Base-by-base conservation (phyloP, 306 rosid genomes). In the Nissolia schottii region DNA sequence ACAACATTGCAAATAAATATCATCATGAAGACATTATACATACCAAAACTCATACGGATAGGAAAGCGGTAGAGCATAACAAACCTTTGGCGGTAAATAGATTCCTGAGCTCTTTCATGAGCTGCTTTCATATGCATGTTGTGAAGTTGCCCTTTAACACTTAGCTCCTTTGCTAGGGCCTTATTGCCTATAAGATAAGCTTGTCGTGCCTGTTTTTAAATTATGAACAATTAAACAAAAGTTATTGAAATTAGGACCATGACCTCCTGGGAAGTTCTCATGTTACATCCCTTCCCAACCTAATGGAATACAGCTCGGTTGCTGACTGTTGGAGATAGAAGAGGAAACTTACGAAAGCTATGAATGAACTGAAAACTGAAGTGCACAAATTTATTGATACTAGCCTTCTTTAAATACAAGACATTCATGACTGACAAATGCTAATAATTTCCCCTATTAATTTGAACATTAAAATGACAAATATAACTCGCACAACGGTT, bases 91-190 rank as follows among this genome's bases (percentile, higher is more conserved):
- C 91, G 88, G 76, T 89, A 91, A 59, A 91, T 89, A 41, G 97
- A 89, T 58, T 89, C 97, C 73, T 89, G 93, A 56, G 97, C 96
- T 80, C 88, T 89, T 70, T 88, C 97, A 82, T 91, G 97, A 77
- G 96, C 96, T 55, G 88, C 89, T 78, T 91, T 87, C 97, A 89
- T 87, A 53, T 84, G 97, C 87, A 82, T 79, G 81, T 84, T 88
- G 84, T 91, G 92, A 46, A 87, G 64, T 77, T 91, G 96, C 73
- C 96, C 97, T 84, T 91, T 85, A 51, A 46, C 87, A 67, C 96
- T 87, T 72, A 91, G 74, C 19, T 91, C 97, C 88, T 89, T 91
- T 27, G 96, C 96, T 35, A 89, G 75, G 67, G 93, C 91, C 79
- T 91, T 91, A 64, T 91, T 89, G 31, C 97, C 97, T 54, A 85